Conservation (phyloP, 306 rosid species). For the Glycine latifolia region DNA sequence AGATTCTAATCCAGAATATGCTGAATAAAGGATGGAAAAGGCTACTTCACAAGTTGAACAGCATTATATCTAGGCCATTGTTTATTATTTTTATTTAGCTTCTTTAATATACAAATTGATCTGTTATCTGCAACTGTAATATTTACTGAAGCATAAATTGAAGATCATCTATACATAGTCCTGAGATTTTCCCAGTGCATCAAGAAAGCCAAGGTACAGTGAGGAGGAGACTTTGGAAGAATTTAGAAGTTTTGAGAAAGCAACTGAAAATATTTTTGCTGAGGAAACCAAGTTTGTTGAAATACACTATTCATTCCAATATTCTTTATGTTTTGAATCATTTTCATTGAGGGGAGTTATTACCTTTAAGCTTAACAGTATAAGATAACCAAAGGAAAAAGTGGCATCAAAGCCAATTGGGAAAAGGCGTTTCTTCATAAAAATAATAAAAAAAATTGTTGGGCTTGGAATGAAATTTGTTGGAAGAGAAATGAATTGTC, state of each 20-base stretch:
- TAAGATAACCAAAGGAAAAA: background rate
- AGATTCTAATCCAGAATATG: background rate
- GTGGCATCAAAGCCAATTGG: background rate
- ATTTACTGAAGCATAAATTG: no score
- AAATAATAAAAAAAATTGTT: no score
- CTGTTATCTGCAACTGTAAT: background rate
- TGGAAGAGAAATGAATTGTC: no score
- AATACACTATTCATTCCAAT: background rate
- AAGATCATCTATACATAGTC: no score
- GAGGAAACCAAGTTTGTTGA: background rate
- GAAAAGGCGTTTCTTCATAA: no score
- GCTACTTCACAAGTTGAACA: background rate
- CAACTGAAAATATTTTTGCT: background rate
- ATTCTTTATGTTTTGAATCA: background rate
- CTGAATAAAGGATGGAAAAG: background rate
- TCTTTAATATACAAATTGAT: background rate
- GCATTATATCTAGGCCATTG: background rate
- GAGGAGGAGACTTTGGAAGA: no score
- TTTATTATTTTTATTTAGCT: no score
- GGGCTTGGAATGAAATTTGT: no score
- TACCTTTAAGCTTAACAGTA: no score
- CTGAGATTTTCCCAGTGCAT: no score
- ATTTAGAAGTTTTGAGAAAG: background rate
- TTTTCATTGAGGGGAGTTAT: background rate
- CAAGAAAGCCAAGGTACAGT: no score